Base-by-base conservation (phyloP, 2,329 filamentous ascomycete genomes). In the Apiospora malaysiana region DNA sequence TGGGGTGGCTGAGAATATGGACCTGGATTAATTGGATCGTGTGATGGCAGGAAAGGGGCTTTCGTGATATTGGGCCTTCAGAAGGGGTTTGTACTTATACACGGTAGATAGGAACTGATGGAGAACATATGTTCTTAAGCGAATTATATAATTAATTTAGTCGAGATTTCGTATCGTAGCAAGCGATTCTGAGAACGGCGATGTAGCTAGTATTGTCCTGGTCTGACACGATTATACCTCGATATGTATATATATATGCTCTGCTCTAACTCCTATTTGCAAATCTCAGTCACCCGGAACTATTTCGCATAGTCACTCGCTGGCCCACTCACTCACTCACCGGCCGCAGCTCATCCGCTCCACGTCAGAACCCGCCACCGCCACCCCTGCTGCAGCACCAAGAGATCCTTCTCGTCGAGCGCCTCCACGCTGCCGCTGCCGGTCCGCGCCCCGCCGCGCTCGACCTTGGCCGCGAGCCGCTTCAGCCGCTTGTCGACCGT, bases 281-380 rank as follows among this genome's bases (percentile, higher is more conserved):
- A 56, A 8, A 12, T 16, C 25, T 32, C 1, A 21, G 18, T 32
- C 1, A 18, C 32, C 32, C 32, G 1, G 7, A 27, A 51, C 4
- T n/a, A 7, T 9, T 8, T 21, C 7, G 16, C 51, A n/a, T 59
- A 27, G 8, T 3, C 16, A 21, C 14, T 4, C 25, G 18, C 25
- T n/a, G n/a, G 1, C 49, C 2, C 49, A 3, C 16, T 18, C 14
- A 32, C 23, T 27, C 49, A 32, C 25, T 5, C 14, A 18, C 25
- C 51, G 18, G 32, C 14, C 3, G 10, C 51, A 21, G 32, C 37
- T 68, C 67, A 68, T 9, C 51, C 46, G 37, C 75, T 77, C 84
- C 84, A 89, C 40, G 85, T 74, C 72, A 90, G 72, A 25, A 90
- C 81, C 68, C 87, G 80, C 88, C 88, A 90, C 70, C 88, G 81